Evolutionary conservation across 208 protist species (phyloP).

Genomic region (Kentomonas sorsogonicus): DNA sequence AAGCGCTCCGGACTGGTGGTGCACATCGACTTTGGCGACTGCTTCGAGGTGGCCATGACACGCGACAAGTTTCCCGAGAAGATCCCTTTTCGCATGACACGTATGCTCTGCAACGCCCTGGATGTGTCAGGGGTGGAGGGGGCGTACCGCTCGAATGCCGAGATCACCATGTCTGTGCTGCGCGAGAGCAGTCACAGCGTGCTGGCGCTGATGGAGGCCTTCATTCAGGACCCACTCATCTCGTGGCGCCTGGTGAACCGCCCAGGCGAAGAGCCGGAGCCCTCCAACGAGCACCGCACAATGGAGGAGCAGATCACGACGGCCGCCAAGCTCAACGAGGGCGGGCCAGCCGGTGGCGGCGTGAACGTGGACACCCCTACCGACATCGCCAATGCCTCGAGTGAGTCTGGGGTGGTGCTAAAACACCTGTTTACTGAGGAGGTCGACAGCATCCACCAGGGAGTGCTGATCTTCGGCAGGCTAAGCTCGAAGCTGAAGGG

Average conservation of each 20-base stretch:
- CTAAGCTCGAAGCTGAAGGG: constrained; percentile 83
- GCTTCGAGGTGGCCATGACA: constrained; percentile 99
- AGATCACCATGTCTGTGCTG: constrained; percentile 97
- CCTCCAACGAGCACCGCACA: constrained; percentile 58
- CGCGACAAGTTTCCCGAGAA: constrained; percentile 99
- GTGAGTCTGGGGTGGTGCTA: constrained; percentile 21
- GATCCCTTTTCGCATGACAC: constrained; percentile 99
- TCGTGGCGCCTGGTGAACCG: constrained; percentile 96
- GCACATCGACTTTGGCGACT: constrained; percentile 99
- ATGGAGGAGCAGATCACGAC: constrained; percentile 70
- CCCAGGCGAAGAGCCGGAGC: constrained; percentile 62
- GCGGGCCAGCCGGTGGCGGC: no score
- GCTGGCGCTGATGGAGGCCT: constrained; percentile 99
- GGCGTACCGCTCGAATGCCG: constrained; percentile 94
- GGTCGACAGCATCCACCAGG: constrained; percentile 77
- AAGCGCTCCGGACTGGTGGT: constrained; percentile 94
- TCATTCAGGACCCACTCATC: constrained; percentile 99
- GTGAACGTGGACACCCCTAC: no score
- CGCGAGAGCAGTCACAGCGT: constrained; percentile 97
- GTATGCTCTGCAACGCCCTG: constrained; percentile 99
- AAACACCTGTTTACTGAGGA: constrained; percentile 55
- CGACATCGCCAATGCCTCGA: no score
- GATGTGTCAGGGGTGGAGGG: constrained; percentile 98
- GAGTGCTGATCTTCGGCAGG: constrained; percentile 71
- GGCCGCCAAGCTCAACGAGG: constrained; percentile 25